A percentile compares a stretch with the other conserved stretches of the same genome.
Conservation (phyloP, 805 yeast genomes). For the Sugiyamaella boreocaroliniensis region DNA sequence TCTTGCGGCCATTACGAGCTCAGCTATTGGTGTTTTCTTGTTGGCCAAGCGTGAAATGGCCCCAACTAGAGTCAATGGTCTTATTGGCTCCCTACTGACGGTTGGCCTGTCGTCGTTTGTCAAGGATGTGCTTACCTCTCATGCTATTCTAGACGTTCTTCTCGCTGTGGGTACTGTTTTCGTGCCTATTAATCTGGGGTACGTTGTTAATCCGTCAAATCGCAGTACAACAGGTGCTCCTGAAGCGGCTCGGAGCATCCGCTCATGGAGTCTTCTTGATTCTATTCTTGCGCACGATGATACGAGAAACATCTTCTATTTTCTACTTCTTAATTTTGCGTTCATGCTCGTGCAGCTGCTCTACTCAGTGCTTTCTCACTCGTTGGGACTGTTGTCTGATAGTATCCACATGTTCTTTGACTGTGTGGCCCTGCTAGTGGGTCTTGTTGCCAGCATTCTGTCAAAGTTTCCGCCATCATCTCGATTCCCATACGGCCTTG, state of each 20-base stretch:
- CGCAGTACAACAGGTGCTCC: background rate
- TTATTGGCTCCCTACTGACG: constrained; percentile 16
- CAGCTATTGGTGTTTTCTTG: constrained; percentile 27
- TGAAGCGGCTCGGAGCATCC: background rate
- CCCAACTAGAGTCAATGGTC: constrained; percentile 24
- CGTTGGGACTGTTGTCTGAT: constrained; percentile 85
- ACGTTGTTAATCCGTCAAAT: background rate
- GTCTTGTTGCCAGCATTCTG: constrained; percentile 74
- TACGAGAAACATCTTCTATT: constrained; percentile 83
- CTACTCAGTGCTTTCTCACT: constrained; percentile 87
- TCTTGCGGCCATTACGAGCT: constrained; percentile 23
- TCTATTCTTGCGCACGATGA: constrained; percentile 49
- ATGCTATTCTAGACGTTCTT: constrained; percentile 11
- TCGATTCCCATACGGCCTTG: constrained; percentile 80
- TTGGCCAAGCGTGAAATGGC: constrained; percentile 25
- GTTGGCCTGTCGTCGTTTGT: constrained; percentile 16
- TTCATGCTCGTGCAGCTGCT: constrained; percentile 92
- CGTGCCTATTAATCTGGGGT: constrained; percentile 12
- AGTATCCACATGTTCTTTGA: constrained; percentile 95
- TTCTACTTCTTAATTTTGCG: constrained; percentile 73
- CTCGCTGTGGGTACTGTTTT: constrained; percentile 14
- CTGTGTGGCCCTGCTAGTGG: constrained; percentile 83
- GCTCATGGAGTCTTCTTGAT: constrained; percentile 27
- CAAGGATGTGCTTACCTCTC: background rate
- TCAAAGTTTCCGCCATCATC: constrained; percentile 54